Evolutionary conservation across 371 early-diverging fungal genomes (phyloP).

Genomic region (Thermomucor indicae-seudaticae): DNA sequence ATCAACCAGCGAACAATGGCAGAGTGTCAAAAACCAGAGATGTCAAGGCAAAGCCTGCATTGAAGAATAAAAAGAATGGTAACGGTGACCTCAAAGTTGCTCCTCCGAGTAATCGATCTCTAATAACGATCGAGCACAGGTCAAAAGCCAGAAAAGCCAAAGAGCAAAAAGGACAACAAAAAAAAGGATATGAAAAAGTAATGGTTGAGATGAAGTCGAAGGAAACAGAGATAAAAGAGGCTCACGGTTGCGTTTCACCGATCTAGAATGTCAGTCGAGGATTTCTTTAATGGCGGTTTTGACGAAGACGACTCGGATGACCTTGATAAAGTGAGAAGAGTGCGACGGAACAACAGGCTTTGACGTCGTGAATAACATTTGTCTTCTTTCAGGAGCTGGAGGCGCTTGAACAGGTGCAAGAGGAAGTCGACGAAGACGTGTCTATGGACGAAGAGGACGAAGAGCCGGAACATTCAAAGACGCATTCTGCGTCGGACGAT

Average conservation of each 20-base stretch:
- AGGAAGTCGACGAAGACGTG: neutral
- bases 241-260: neutral
- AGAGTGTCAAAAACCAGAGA: no score
- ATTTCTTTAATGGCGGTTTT: slow-evolving; percentile 22
- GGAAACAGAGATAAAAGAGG: neutral
- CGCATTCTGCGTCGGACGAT: slow-evolving; percentile 6
- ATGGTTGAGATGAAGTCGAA: neutral
- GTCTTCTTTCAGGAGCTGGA: slow-evolving; percentile 5
- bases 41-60: no score
- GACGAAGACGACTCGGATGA: slow-evolving; percentile 9
- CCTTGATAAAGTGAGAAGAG: slow-evolving; percentile 10
- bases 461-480: no score
- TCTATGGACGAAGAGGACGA: slow-evolving; percentile 1
- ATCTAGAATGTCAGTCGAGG: slow-evolving; percentile 18
- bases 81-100: no score
- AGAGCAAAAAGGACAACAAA: neutral
- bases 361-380: neutral
- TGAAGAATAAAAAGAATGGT: no score
- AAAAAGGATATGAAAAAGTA: neutral
- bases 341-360: slow-evolving; percentile 9
- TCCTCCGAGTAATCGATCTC: no score
- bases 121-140: no score
- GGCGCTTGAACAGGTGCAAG: slow-evolving; percentile 4
- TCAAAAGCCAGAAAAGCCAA: no score
- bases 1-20: no score